These are phyloP conservation scores for Ogataea nakhonphanomensis DNA, from an alignment of 805 yeast species.

Conservation along the genomic window DNA sequence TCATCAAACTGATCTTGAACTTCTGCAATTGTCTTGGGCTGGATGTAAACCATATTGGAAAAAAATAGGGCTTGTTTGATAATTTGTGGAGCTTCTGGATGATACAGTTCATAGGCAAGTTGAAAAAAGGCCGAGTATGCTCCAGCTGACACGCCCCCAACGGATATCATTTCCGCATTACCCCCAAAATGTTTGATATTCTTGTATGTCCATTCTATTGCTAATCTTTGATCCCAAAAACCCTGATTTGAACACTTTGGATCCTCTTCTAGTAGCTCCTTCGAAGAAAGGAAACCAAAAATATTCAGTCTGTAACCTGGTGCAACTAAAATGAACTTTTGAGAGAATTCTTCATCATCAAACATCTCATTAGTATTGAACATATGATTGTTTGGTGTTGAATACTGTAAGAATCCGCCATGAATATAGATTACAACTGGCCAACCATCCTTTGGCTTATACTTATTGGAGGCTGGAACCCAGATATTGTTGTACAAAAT, in stretches of 20 bases:
- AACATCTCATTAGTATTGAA: constrained; percentile 25
- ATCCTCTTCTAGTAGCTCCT: constrained; percentile 37
- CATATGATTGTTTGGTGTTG: constrained; percentile 26
- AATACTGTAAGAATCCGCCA: constrained; percentile 43
- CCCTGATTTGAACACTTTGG: constrained; percentile 34
- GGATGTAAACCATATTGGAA: constrained; percentile 37
- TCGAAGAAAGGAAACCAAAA: constrained; percentile 36
- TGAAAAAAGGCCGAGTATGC: constrained; percentile 41
- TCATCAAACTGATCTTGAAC: constrained; percentile 37
- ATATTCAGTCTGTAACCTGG: constrained; percentile 41
- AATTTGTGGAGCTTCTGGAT: constrained; percentile 37
- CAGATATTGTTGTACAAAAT: constrained; percentile 37
- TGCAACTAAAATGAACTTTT: constrained; percentile 36
- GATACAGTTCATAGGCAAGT: constrained; percentile 40
- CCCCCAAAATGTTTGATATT: constrained; percentile 47
- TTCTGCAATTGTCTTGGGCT: constrained; percentile 38
- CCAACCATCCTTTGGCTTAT: constrained; percentile 38
- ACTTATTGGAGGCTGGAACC: constrained; percentile 33
- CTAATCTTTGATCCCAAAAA: constrained; percentile 45
- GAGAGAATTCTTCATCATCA: constrained; percentile 26
- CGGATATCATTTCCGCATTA: constrained; percentile 38
- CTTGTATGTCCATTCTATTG: constrained; percentile 43
- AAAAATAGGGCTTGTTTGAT: constrained; percentile 35
- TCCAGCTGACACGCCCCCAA: constrained; percentile 49
- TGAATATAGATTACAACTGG: constrained; percentile 40